Percentiles rank a stretch among this genome's conserved stretches.
Evolutionary conservation across 805 yeast genomes (phyloP).

Genomic region (Kodamaea neixiangensis): DNA sequence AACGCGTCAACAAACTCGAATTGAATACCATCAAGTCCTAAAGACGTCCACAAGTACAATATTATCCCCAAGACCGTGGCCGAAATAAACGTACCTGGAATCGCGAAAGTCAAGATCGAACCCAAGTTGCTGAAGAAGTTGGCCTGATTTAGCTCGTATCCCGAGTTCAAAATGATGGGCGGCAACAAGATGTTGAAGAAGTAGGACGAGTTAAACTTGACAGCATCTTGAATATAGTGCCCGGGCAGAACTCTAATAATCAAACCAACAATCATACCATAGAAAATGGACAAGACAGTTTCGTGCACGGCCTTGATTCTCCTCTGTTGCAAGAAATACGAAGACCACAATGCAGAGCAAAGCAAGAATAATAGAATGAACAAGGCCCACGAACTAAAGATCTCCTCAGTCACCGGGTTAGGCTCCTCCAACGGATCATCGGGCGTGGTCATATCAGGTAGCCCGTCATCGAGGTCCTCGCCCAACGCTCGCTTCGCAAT

Average conservation of each 20-base stretch:
- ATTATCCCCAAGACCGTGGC: slow-evolving; percentile 90
- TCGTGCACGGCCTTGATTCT: slow-evolving; percentile 96
- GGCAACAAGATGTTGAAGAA: slow-evolving; percentile 93
- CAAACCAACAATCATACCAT: slow-evolving; percentile 95
- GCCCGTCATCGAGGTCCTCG: slow-evolving; percentile 32
- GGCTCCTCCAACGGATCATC: slow-evolving; percentile 60
- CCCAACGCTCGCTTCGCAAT: slow-evolving; percentile 35
- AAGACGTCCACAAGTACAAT: slow-evolving; percentile 82
- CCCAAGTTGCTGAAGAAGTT: slow-evolving; percentile 92
- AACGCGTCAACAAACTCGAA: slow-evolving; percentile 96
- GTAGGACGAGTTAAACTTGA: slow-evolving; percentile 90
- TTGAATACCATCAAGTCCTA: slow-evolving; percentile 86
- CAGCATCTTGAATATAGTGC: slow-evolving; percentile 95
- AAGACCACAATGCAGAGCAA: slow-evolving; percentile 91
- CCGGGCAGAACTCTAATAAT: slow-evolving; percentile 92
- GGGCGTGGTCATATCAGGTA: slow-evolving; percentile 42
- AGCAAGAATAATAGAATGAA: slow-evolving; percentile 80
- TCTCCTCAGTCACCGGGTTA: slow-evolving; percentile 91
- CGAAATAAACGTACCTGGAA: slow-evolving; percentile 94
- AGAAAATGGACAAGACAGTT: slow-evolving; percentile 91
- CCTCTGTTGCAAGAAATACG: slow-evolving; percentile 87
- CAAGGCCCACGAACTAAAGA: slow-evolving; percentile 96
- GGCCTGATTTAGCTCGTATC: slow-evolving; percentile 94
- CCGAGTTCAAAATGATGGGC: slow-evolving; percentile 94
- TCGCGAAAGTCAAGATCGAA: slow-evolving; percentile 89